Percentiles rank a stretch among this genome's conserved stretches.
These are phyloP conservation scores for Tolypocladium cylindrosporum DNA, from an alignment of 2,329 filamentous ascomycete species.

Conservation along the genomic window DNA sequence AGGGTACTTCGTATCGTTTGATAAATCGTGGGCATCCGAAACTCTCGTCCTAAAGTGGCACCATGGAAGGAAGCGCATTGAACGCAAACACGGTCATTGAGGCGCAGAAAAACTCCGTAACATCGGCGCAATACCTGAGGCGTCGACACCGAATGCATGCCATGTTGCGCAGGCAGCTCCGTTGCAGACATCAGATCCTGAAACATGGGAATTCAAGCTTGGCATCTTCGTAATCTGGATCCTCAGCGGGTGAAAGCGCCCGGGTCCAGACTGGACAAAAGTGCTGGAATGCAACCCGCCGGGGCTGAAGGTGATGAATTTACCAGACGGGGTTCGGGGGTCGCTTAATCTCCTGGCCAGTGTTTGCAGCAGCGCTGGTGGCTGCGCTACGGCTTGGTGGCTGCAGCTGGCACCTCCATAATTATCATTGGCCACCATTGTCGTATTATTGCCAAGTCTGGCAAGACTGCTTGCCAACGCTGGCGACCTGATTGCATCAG, in stretches of 20 bases:
- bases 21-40: too few relatives aligned
- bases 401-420: neutral
- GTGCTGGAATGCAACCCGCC: neutral
- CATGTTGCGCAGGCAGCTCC: neutral
- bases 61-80: neutral
- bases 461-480: neutral
- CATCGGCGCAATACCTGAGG: neutral
- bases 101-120: neutral
- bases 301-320: neutral
- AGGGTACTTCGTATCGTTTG: too few relatives aligned
- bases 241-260: too few relatives aligned
- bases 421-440: neutral
- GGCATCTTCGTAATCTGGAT: neutral
- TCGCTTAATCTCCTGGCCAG: neutral
- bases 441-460: neutral
- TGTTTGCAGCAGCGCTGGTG: neutral
- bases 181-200: neutral
- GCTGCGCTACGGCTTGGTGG: neutral
- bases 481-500: neutral
- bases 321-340: neutral
- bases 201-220: neutral
- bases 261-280: too few relatives aligned
- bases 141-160: neutral
- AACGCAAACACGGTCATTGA: neutral
- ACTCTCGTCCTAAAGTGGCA: neutral